These are phyloP conservation scores for Apiospora aurea DNA, from an alignment of 2,329 filamentous ascomycete genomes.

Conservation along the genomic window DNA sequence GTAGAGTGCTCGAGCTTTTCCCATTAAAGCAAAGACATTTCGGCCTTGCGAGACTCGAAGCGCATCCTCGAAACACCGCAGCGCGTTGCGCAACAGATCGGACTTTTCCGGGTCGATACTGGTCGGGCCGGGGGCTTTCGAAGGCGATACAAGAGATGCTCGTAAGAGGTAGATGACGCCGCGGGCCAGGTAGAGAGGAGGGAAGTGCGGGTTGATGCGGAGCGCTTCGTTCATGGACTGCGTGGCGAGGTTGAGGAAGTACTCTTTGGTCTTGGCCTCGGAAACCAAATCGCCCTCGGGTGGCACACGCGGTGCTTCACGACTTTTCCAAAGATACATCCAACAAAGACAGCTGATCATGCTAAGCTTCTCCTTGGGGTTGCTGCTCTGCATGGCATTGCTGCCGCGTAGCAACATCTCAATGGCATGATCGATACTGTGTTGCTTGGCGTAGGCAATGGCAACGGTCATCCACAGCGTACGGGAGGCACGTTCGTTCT, in stretches of 20 bases:
- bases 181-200: constrained; percentile 88
- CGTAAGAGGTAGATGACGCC: constrained; percentile 88
- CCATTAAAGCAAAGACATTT: constrained; percentile 92
- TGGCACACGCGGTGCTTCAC: constrained; percentile 72
- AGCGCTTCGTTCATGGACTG: constrained; percentile 93
- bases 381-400: constrained; percentile 72
- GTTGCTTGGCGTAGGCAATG: constrained; percentile 94
- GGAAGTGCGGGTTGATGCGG: constrained; percentile 89
- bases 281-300: constrained; percentile 69
- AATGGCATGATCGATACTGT: constrained; percentile 85
- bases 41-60: constrained; percentile 82
- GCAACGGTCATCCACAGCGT: constrained; percentile 99
- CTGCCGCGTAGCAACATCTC: constrained; percentile 78
- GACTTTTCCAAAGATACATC: constrained; percentile 89
- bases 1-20: constrained; percentile 85
- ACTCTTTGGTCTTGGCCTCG: constrained; percentile 89
- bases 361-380: constrained; percentile 82
- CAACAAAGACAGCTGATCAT: constrained; percentile 87
- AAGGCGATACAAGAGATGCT: constrained; percentile 81
- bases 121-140: constrained; percentile 69
- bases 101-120: constrained; percentile 74
- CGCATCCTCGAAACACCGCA: constrained; percentile 95
- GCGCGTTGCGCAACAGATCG: constrained; percentile 82
- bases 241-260: constrained; percentile 90
- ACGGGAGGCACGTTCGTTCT: constrained; percentile 90